Conservation (phyloP, 73 alveolate genomes). For the Blepharisma stoltei region DNA sequence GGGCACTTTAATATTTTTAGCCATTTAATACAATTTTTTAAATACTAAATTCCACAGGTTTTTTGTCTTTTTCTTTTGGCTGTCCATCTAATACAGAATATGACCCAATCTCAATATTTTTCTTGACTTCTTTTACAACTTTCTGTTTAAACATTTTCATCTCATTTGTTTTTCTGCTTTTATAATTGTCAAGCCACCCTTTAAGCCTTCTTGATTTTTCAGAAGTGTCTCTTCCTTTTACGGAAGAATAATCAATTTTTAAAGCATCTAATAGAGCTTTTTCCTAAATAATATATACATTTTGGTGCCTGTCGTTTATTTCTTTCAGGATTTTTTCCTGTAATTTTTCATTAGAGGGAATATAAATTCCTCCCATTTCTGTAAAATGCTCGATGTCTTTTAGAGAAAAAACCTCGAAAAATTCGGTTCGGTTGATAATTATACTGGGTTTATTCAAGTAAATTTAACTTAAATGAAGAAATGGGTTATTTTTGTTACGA, state of each 20-base stretch:
- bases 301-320: background rate
- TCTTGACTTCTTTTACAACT: background rate
- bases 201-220: background rate
- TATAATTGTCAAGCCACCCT: background rate
- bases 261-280: constrained; percentile 27
- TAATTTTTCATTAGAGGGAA: background rate
- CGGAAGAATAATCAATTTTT: background rate
- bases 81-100: background rate
- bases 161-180: background rate
- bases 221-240: constrained; percentile 2
- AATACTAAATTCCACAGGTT: background rate
- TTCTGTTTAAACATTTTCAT: background rate
- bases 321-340: constrained; percentile 16
- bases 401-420: no score
- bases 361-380: no score
- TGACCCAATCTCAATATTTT: background rate
- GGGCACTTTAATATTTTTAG: no score
- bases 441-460: no score
- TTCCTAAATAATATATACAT: background rate
- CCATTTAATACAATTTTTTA: no score
- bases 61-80: background rate
- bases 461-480: no score
- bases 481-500: no score
- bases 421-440: no score
- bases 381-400: no score